Evolutionary conservation across 768 basidiomycete species (phyloP), one percentile per base, ranked within the genome.

Genomic region (Cystoderma amianthinum): DNA sequence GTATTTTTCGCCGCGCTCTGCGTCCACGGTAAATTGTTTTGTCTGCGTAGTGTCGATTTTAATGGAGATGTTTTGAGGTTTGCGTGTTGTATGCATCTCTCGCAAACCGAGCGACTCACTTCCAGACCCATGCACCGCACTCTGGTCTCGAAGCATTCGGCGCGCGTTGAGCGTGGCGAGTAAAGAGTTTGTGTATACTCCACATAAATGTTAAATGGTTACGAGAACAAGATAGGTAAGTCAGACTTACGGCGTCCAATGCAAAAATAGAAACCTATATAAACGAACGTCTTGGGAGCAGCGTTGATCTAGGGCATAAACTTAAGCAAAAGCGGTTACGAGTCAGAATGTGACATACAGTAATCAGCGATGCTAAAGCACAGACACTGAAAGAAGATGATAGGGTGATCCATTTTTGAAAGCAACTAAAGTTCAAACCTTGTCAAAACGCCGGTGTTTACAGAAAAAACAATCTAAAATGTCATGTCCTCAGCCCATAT

Each of bases 171-270:
- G 64, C 0, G 77, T 78, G 1, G 76, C 75, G 6, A 80, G 66
- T 13, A 80, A 69, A 3, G 76, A 69, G 51, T 79, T 80, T 30
- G 73, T 70, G 51, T 79, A 80, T 3, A 80, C 76, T 79, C 30
- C 7, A n/a, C 21, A 39, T 28, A 3, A 13, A 15, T 22, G 36
- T 9, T 30, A 5, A 34, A 30, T 45, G 18, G 30, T 22, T n/a
- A n/a, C n/a, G 22, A 16, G 19, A 30, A 4, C 12, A 2, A 21
- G 22, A 16, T 16, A 32, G 11, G 9, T 24, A 35, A 18, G 32
- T 35, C 23, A 15, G 15, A 69, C 78, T 51, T 53, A 81, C 79
- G 53, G 40, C 78, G 65, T 17, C 78, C 76, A 28, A 78, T 69
- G 52, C 68, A 72, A 46, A 78, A 80, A 54, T 72, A 82, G 57